Conservation (phyloP, 1,284 basidiomycete genomes). For the Uromyces viciae-fabae region DNA sequence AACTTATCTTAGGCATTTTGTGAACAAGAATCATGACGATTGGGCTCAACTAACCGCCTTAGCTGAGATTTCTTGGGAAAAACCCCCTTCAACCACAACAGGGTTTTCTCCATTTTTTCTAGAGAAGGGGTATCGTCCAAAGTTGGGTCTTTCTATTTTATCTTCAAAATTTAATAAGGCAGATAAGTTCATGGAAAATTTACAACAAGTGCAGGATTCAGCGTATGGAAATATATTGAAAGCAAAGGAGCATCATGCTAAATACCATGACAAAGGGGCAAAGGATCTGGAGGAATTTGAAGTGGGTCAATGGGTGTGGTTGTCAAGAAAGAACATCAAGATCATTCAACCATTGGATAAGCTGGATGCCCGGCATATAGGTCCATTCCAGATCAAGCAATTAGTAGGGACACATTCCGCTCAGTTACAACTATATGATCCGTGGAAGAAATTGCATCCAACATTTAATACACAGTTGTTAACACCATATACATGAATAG, state of each 20-base stretch:
- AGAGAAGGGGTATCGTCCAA: slow-evolving; percentile 8
- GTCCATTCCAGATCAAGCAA: too few relatives aligned
- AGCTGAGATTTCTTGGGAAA: slow-evolving; percentile 37
- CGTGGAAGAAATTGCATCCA: too few relatives aligned
- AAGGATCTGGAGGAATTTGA: too few relatives aligned
- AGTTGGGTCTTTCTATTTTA: neutral
- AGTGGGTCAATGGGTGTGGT: too few relatives aligned
- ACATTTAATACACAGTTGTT: neutral
- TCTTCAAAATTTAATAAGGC: neutral
- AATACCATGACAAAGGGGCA: neutral
- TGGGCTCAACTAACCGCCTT: neutral
- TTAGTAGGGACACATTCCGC: too few relatives aligned
- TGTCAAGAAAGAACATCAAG: too few relatives aligned
- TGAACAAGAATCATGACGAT: neutral
- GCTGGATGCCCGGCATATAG: too few relatives aligned
- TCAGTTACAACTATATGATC: too few relatives aligned
- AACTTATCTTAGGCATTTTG: neutral
- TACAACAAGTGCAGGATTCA: neutral
- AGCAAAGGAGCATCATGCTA: neutral
- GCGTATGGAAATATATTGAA: neutral
- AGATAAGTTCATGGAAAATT: neutral
- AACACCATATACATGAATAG: too few relatives aligned
- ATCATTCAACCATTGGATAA: too few relatives aligned
- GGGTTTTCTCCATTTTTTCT: slow-evolving; percentile 31
- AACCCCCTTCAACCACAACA: slow-evolving; percentile 2